These are phyloP conservation scores for Magnolia changhungtana DNA, from an alignment of 164 flowering plant genomes.

Conservation along the genomic window DNA sequence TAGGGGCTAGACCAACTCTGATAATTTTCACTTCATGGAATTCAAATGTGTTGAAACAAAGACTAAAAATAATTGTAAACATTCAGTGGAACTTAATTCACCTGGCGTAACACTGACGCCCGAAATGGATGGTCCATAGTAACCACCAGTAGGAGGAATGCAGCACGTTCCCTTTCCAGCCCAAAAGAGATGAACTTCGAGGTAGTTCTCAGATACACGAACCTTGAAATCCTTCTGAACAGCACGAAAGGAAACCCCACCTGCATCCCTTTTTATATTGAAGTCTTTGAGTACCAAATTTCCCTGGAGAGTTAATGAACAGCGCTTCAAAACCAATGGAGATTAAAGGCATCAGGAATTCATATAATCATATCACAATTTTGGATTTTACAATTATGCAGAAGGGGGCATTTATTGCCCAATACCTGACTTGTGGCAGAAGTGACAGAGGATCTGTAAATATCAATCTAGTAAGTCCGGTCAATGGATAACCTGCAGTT, in stretches of 20 bases:
- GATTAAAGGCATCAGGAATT: too few relatives aligned
- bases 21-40: too few relatives aligned
- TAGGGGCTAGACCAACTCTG: too few relatives aligned
- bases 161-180: constrained; percentile 96
- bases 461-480: too few relatives aligned
- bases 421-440: too few relatives aligned
- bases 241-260: constrained; percentile 46
- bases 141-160: constrained; percentile 69
- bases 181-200: constrained; percentile 92
- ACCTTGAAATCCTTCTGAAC: constrained; percentile 36
- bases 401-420: too few relatives aligned
- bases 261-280: constrained; percentile 64
- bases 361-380: too few relatives aligned
- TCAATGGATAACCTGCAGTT: too few relatives aligned
- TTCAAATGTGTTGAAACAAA: constrained; percentile 43
- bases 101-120: constrained; percentile 80
- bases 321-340: neutral
- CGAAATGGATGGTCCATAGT: constrained; percentile 83
- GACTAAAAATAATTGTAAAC: neutral
- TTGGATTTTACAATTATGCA: too few relatives aligned
- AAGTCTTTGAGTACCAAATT: constrained; percentile 48
- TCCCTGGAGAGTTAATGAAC: constrained; percentile 39
- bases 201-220: constrained; percentile 52
- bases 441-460: too few relatives aligned
- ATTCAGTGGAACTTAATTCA: constrained; percentile 17